Evolutionary conservation across 306 rosid species (phyloP).

Genomic region (Trifolium fragiferum): DNA sequence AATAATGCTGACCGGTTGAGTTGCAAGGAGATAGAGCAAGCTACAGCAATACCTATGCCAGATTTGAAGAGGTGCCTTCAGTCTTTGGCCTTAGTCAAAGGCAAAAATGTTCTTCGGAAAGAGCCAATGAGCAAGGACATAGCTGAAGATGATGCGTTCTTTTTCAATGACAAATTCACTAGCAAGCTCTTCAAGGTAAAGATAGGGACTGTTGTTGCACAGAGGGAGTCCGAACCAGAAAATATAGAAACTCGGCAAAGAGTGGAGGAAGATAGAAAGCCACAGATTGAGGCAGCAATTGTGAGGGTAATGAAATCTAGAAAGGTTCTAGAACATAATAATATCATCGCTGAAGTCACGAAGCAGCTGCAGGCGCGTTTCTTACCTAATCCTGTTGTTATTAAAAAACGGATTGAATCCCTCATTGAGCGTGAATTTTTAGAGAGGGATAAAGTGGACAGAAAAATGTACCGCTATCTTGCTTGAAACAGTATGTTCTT

Average conservation of each 20-base stretch:
- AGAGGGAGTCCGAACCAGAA: constrained; percentile 64
- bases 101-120: constrained; percentile 60
- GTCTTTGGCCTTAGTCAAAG: constrained; percentile 61
- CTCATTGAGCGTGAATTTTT: constrained; percentile 66
- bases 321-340: constrained; percentile 58
- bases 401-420: constrained; percentile 63
- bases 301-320: constrained; percentile 67
- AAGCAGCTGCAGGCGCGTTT: constrained; percentile 65
- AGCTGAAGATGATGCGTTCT: constrained; percentile 56
- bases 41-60: constrained; percentile 53
- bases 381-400: constrained; percentile 57
- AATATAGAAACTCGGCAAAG: constrained; percentile 63
- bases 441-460: constrained; percentile 61
- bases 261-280: constrained; percentile 66
- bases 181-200: constrained; percentile 63
- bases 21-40: constrained; percentile 64
- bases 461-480: constrained; percentile 60
- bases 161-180: constrained; percentile 60
- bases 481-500: constrained; percentile 50
- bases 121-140: constrained; percentile 71
- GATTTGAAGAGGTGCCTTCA: constrained; percentile 66
- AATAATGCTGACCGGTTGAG: constrained; percentile 50
- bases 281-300: constrained; percentile 67
- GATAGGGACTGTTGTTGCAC: constrained; percentile 66
- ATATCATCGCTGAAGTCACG: constrained; percentile 61